Percentiles rank a stretch among this genome's conserved stretches.
Conservation (phyloP, 1,139 yeast species). For the Sugiyamaella paludigena region DNA sequence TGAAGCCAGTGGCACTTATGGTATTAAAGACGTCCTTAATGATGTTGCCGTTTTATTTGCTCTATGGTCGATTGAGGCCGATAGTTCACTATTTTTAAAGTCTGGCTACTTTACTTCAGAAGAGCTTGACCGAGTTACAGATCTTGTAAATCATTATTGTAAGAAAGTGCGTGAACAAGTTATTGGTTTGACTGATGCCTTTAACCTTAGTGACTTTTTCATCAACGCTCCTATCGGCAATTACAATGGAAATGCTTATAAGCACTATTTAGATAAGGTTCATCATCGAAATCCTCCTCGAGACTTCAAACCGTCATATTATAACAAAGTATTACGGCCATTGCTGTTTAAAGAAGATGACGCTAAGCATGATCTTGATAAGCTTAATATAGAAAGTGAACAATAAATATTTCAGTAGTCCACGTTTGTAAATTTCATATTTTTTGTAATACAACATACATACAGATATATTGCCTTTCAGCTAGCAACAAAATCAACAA, state of each 20-base stretch:
- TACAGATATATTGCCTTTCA: no score
- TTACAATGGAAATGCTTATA: conserved; percentile 83
- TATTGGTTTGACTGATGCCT: conserved; percentile 81
- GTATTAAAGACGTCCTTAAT: conserved; percentile 42
- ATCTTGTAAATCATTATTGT: conserved; percentile 39
- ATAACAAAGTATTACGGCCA: conserved; percentile 40
- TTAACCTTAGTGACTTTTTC: conserved; percentile 79
- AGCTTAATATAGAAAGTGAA: no score
- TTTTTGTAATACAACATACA: no score
- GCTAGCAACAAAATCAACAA: no score
- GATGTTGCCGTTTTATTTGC: conserved; percentile 61
- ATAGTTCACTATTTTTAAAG: conserved; percentile 77
- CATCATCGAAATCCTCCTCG: conserved; percentile 38
- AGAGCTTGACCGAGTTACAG: conserved; percentile 37
- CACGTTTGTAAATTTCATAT: no score
- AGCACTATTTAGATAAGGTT: conserved; percentile 56
- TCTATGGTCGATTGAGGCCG: conserved; percentile 68
- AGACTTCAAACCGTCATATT: conserved; percentile 41
- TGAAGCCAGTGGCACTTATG: conserved; percentile 24
- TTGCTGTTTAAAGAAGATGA: conserved; percentile 32
- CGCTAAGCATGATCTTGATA: conserved; percentile 1
- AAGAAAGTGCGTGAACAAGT: conserved; percentile 58
- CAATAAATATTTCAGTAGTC: no score
- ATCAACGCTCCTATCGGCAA: conserved; percentile 84
- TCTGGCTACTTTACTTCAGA: conserved; percentile 49